Evolutionary conservation across 106 monocot species (phyloP).

Genomic region (Hemerocallis citrina): DNA sequence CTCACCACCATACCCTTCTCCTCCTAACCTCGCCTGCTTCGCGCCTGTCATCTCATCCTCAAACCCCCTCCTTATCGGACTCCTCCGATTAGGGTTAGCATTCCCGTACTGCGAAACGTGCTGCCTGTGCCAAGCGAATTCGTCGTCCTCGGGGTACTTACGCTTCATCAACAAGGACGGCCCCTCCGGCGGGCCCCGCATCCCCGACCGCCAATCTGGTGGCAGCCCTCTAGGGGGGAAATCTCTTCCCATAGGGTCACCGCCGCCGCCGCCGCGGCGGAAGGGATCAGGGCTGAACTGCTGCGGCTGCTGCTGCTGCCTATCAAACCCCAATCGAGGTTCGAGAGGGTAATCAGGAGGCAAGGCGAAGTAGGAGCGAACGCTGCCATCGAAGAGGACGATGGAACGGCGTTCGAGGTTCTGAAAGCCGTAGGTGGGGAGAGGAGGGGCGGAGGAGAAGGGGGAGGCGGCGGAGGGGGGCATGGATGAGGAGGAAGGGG

Average conservation of each 20-base stretch:
- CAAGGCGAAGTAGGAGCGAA: constrained; percentile 45
- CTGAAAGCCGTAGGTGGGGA: constrained; percentile 46
- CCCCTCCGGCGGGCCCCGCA: constrained; percentile 5
- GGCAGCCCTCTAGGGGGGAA: constrained; percentile 20
- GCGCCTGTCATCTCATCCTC: constrained; percentile 19
- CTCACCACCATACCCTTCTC: constrained; percentile 19
- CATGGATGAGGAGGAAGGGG: not conserved
- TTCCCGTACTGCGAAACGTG: constrained; percentile 35
- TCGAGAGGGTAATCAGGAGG: constrained; percentile 28
- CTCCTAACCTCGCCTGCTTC: constrained; percentile 51
- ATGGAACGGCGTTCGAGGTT: constrained; percentile 56
- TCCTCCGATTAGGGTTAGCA: constrained; percentile 17
- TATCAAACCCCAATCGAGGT: constrained; percentile 12
- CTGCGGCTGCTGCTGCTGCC: no score
- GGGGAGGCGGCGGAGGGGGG: not conserved
- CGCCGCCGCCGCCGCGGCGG: constrained; percentile 8
- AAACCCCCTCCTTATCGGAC: constrained; percentile 11
- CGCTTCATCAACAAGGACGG: constrained; percentile 36
- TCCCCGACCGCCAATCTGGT: constrained; percentile 21
- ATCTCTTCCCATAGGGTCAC: not conserved
- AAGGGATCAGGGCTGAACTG: constrained; percentile 24
- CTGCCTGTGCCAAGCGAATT: constrained; percentile 41
- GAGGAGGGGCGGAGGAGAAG: constrained; percentile 11
- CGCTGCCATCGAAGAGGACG: constrained; percentile 48
- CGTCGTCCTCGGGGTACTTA: constrained; percentile 50